A percentile compares a stretch with the other conserved stretches of the same genome.
Evolutionary conservation across 352 stramenopile genomes (phyloP).

Genomic region (Phytophthora fragariae): DNA sequence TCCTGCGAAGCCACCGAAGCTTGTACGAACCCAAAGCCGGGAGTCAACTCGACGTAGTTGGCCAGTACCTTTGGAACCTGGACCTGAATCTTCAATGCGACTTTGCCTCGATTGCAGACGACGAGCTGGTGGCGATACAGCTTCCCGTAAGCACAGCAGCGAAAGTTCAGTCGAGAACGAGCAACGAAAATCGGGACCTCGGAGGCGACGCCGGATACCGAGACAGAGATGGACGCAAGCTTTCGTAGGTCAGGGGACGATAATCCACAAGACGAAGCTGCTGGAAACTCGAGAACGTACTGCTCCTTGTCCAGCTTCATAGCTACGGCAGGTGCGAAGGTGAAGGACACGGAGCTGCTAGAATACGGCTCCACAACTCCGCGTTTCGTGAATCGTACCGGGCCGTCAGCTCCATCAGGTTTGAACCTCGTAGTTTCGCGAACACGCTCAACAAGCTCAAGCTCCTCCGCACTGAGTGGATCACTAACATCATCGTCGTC

Average conservation of each 20-base stretch:
- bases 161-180: constrained; percentile 64
- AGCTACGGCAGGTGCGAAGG: constrained; percentile 57
- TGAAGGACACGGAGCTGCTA: constrained; percentile 55
- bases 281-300: constrained; percentile 53
- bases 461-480: constrained; percentile 43
- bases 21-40: constrained; percentile 90
- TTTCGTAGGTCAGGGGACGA: constrained; percentile 16
- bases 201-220: constrained; percentile 31
- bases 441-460: constrained; percentile 40
- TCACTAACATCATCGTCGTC: constrained; percentile 1
- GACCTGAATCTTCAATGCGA: constrained; percentile 85
- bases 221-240: constrained; percentile 23
- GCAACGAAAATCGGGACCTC: constrained; percentile 61
- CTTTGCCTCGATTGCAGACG: constrained; percentile 89
- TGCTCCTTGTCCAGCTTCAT: constrained; percentile 42
- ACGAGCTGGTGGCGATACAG: constrained; percentile 86
- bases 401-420: constrained; percentile 47
- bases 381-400: constrained; percentile 46
- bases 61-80: constrained; percentile 71
- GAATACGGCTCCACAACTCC: constrained; percentile 66
- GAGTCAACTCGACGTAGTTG: constrained; percentile 80
- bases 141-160: constrained; percentile 88
- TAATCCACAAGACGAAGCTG: constrained; percentile 13
- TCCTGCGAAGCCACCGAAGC: constrained; percentile 19
- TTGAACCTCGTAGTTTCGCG: constrained; percentile 45